A percentile compares a stretch with the other conserved stretches of the same genome.
These are phyloP conservation scores for Colletotrichum liriopes DNA, from an alignment of 2,329 filamentous ascomycete species.

Conservation along the genomic window DNA sequence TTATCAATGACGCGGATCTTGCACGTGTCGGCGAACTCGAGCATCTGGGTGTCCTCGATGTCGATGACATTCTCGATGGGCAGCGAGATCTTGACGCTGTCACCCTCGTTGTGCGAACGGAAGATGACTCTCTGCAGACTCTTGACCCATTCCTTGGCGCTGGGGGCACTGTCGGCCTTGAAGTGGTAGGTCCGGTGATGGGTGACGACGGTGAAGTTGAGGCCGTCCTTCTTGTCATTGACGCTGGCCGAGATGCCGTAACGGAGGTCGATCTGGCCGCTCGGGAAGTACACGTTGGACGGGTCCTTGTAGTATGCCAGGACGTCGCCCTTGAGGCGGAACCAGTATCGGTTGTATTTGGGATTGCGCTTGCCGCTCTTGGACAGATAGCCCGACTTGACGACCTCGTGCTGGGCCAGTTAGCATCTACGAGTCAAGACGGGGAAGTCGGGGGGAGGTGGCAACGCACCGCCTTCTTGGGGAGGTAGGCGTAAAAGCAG, in stretches of 20 bases:
- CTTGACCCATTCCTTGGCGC: slow-evolving; percentile 97
- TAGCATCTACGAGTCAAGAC: neutral
- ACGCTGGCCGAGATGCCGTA: slow-evolving; percentile 92
- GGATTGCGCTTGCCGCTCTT: slow-evolving; percentile 93
- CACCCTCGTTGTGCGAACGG: slow-evolving; percentile 93
- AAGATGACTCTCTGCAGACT: slow-evolving; percentile 95
- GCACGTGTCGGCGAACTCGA: slow-evolving; percentile 93
- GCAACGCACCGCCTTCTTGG: slow-evolving; percentile 83
- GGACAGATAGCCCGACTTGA: slow-evolving; percentile 89
- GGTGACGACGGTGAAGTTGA: slow-evolving; percentile 86
- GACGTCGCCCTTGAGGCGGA: slow-evolving; percentile 91
- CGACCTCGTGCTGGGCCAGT: slow-evolving; percentile 72
- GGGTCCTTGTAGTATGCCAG: slow-evolving; percentile 90
- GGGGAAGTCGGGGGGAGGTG: slow-evolving; percentile 24
- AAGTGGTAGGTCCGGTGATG: slow-evolving; percentile 89
- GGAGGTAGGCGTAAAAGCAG: slow-evolving; percentile 98
- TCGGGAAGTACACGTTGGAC: slow-evolving; percentile 90
- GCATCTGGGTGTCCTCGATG: slow-evolving; percentile 90
- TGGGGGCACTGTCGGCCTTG: slow-evolving; percentile 87
- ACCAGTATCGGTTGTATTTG: slow-evolving; percentile 93
- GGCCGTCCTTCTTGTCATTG: slow-evolving; percentile 81
- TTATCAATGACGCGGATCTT: slow-evolving; percentile 95
- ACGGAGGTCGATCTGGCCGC: slow-evolving; percentile 91
- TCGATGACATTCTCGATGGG: slow-evolving; percentile 92
- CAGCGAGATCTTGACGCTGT: slow-evolving; percentile 95